These are phyloP conservation scores for Strigomonas culicis DNA, from an alignment of 208 protist species.

Conservation along the genomic window DNA sequence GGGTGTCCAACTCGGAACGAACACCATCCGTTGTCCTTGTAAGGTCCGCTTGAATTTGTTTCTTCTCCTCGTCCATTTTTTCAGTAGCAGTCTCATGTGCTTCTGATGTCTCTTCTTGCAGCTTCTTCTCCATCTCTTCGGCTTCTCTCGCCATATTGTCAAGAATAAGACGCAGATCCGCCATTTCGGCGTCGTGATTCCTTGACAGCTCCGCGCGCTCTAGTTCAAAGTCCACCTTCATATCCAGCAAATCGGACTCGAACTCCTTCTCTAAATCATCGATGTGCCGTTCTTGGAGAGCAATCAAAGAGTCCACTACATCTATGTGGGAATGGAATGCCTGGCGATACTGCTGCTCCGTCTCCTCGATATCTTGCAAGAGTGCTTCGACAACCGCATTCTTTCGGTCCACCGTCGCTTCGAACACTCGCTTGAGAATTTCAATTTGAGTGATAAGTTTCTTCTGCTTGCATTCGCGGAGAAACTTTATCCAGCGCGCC, in stretches of 20 bases:
- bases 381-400: conserved; percentile 90
- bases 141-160: conserved; percentile 89
- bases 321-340: conserved; percentile 90
- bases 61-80: conserved; percentile 91
- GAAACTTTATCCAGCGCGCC: conserved; percentile 86
- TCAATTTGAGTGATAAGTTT: conserved; percentile 91
- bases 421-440: conserved; percentile 86
- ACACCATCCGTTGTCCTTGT: conserved; percentile 63
- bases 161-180: conserved; percentile 84
- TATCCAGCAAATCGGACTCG: conserved; percentile 84
- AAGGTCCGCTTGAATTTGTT: conserved; percentile 85
- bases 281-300: conserved; percentile 83
- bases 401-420: conserved; percentile 91
- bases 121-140: conserved; percentile 82
- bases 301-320: conserved; percentile 87
- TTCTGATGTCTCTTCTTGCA: conserved; percentile 86
- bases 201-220: conserved; percentile 83
- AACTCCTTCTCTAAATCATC: conserved; percentile 87
- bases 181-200: conserved; percentile 80
- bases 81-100: conserved; percentile 87
- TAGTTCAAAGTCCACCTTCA: conserved; percentile 90
- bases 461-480: conserved; percentile 92
- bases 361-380: conserved; percentile 85
- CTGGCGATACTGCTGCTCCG: conserved; percentile 92
- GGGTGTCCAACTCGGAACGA: conserved; percentile 69